phyloP scores from a whole-genome alignment of 768 basidiomycete species.

The Lactarius psammicola region DNA sequence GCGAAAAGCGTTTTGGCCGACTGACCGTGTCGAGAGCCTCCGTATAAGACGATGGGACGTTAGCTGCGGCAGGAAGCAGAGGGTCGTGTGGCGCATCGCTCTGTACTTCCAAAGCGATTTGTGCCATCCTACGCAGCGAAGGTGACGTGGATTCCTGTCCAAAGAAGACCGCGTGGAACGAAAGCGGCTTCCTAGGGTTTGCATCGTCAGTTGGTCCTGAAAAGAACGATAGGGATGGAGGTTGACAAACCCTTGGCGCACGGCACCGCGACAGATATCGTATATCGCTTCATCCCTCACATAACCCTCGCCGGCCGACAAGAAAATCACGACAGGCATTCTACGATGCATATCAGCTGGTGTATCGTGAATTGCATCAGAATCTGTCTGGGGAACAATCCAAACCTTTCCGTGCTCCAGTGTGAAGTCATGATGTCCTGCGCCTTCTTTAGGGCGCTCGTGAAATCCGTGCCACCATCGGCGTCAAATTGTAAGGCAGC shows the following conservation, averaged over 20 bases:
- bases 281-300: slow-evolving; percentile 41
- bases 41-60: slow-evolving; percentile 39
- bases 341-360: slow-evolving; percentile 34
- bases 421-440: slow-evolving; percentile 41
- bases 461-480: slow-evolving; percentile 45
- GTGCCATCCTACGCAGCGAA: slow-evolving; percentile 48
- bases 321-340: slow-evolving; percentile 52
- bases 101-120: slow-evolving; percentile 50
- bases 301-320: slow-evolving; percentile 53
- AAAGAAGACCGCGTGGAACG: slow-evolving; percentile 60
- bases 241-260: slow-evolving; percentile 43
- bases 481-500: slow-evolving; percentile 38
- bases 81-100: slow-evolving; percentile 45
- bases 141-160: slow-evolving; percentile 38
- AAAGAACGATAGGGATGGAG: background rate
- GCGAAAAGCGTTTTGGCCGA: background rate
- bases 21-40: slow-evolving; percentile 38
- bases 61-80: slow-evolving; percentile 16
- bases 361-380: too few relatives aligned
- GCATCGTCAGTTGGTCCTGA: background rate
- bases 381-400: background rate
- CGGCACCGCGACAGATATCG: slow-evolving; percentile 43
- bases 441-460: slow-evolving; percentile 39
- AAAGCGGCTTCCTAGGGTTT: slow-evolving; percentile 49
- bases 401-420: slow-evolving; percentile 52